phyloP scores from a whole-genome alignment of 441 rosid genomes.

The Syzygium syzygioides region DNA sequence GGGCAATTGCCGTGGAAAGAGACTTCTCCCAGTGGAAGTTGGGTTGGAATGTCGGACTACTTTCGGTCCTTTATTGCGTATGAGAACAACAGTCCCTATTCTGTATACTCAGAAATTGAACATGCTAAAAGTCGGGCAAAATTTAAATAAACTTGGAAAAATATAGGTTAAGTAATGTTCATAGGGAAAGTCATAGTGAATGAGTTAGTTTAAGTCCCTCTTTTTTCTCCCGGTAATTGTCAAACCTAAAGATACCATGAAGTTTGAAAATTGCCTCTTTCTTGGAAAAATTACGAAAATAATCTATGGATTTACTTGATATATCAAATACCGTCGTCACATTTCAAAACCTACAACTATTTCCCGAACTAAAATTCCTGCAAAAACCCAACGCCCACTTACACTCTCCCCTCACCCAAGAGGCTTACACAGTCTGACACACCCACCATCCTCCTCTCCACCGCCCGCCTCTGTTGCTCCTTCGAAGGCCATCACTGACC shows the following conservation, averaged over 20 bases:
- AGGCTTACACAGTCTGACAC: background rate
- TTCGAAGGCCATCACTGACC: too few relatives aligned
- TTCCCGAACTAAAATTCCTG: too few relatives aligned
- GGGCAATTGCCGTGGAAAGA: constrained; percentile 12
- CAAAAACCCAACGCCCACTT: background rate
- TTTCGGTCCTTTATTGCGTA: background rate
- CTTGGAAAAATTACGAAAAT: background rate
- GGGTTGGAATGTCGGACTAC: background rate
- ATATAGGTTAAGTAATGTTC: background rate
- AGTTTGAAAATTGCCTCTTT: background rate
- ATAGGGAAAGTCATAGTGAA: background rate
- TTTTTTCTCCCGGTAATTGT: background rate
- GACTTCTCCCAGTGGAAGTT: constrained; percentile 8
- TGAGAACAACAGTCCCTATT: background rate
- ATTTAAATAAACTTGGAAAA: background rate
- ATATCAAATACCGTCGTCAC: too few relatives aligned
- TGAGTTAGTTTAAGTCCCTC: background rate
- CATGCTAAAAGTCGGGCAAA: background rate
- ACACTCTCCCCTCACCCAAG: too few relatives aligned
- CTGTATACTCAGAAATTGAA: too few relatives aligned
- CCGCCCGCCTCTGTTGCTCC: too few relatives aligned
- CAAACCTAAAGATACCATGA: background rate
- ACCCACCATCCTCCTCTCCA: too few relatives aligned
- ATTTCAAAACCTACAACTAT: too few relatives aligned
- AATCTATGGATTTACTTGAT: too few relatives aligned